Percentiles rank a stretch among this genome's conserved stretches.
Conservation (phyloP, 805 yeast species). For the Sugiyamaella qingdaonensis region DNA sequence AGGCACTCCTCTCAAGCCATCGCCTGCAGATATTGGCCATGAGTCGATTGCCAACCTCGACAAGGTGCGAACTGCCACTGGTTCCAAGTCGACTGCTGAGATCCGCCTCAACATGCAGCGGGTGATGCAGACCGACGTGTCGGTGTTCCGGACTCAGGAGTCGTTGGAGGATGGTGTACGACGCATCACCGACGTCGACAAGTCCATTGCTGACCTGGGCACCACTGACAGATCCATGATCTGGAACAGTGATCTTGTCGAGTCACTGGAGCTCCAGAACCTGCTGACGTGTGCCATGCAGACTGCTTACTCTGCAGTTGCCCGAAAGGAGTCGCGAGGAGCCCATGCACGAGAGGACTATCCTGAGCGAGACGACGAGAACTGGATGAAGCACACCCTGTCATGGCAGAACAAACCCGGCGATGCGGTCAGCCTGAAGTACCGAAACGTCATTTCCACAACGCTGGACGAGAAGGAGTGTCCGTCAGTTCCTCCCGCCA, state of each 20-base stretch:
- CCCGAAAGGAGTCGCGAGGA: constrained; percentile 96
- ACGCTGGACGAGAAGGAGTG: constrained; percentile 91
- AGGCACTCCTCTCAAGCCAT: constrained; percentile 77
- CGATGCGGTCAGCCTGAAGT: constrained; percentile 66
- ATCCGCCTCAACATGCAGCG: constrained; percentile 91
- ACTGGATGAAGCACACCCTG: constrained; percentile 97
- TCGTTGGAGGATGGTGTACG: constrained; percentile 88
- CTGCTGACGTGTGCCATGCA: constrained; percentile 95
- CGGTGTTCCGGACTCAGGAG: constrained; percentile 93
- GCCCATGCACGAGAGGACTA: constrained; percentile 99
- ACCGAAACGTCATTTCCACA: constrained; percentile 77
- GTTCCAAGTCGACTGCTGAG: constrained; percentile 77
- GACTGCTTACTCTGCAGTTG: constrained; percentile 91
- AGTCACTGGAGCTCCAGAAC: constrained; percentile 93
- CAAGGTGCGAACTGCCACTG: constrained; percentile 77
- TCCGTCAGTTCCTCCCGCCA: constrained; percentile 94
- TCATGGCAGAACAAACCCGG: constrained; percentile 82
- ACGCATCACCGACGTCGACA: constrained; percentile 71
- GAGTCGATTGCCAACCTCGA: constrained; percentile 90
- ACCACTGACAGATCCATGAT: constrained; percentile 96
- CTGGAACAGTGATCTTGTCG: constrained; percentile 97
- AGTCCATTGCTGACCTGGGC: constrained; percentile 66
- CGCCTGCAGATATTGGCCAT: constrained; percentile 82
- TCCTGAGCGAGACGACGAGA: constrained; percentile 90
- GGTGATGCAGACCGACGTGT: constrained; percentile 94